phyloP scores from a whole-genome alignment of 805 yeast species.

The Pichia deserticola region DNA sequence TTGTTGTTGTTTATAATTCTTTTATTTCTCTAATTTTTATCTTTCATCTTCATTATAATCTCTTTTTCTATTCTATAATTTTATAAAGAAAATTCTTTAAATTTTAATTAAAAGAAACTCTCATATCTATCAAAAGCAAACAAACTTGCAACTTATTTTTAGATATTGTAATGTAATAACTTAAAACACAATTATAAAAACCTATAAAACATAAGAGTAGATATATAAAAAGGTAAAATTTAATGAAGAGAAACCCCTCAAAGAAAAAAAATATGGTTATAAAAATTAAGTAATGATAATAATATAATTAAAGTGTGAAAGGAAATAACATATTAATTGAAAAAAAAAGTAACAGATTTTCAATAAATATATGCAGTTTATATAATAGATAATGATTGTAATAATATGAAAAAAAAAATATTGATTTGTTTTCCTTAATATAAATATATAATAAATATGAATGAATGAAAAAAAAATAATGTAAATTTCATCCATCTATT shows the following conservation, averaged over 20 bases:
- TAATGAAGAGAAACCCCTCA: not conserved
- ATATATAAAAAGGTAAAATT: not conserved
- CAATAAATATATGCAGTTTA: not conserved
- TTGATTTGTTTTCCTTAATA: too few species aligned
- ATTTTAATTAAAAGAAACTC: not conserved
- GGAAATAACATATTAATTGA: not conserved
- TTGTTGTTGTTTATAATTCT: too few species aligned
- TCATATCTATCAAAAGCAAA: too few species aligned
- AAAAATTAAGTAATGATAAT: too few species aligned
- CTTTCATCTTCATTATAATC: not conserved
- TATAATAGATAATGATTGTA: not conserved
- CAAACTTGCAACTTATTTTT: not conserved
- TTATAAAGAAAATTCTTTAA: not conserved
- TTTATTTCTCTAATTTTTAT: not conserved
- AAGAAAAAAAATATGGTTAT: not conserved
- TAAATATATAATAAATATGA: not conserved
- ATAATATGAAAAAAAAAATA: not conserved
- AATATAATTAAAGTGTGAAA: not conserved
- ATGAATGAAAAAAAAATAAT: not conserved
- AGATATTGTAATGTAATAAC: not conserved
- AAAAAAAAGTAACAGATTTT: not conserved
- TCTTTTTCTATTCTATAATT: not conserved
- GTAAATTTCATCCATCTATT: constrained; percentile 2
- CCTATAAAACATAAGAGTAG: not conserved
- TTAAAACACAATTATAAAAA: not conserved